phyloP scores from a whole-genome alignment of 192 early-diverging fungal genomes.

The Coemansia biformis region DNA sequence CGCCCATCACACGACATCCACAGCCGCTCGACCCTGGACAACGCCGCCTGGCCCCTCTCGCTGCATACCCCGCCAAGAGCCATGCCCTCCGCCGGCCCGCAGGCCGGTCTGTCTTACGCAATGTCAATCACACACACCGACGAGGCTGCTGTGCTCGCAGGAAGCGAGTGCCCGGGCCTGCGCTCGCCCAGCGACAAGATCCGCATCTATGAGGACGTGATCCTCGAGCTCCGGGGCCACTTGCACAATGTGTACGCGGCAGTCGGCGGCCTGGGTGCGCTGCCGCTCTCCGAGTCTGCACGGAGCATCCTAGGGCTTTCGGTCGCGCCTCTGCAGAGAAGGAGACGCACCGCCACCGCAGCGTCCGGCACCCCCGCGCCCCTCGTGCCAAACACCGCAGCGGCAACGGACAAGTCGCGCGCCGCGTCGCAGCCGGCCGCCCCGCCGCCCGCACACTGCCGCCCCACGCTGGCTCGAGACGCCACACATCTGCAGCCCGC shows the following conservation, averaged over 20 bases:
- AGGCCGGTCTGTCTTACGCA: too few relatives aligned
- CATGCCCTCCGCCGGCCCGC: too few relatives aligned
- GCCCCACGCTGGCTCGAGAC: too few relatives aligned
- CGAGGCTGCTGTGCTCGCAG: slow-evolving; percentile 1
- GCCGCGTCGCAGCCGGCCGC: not conserved
- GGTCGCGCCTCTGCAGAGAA: not conserved
- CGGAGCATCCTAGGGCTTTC: not conserved
- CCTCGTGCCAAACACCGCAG: too few relatives aligned
- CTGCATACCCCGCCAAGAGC: too few relatives aligned
- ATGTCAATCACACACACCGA: too few relatives aligned
- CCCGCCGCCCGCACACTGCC: not conserved
- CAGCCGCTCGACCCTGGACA: too few relatives aligned
- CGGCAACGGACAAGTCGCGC: not conserved
- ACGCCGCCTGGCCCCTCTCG: too few relatives aligned
- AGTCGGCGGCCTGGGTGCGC: slow-evolving; percentile 22
- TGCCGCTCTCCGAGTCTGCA: slow-evolving; percentile 18
- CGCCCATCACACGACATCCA: too few relatives aligned
- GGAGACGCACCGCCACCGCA: not conserved
- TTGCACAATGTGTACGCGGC: slow-evolving; percentile 19
- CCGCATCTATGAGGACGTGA: slow-evolving; percentile 8
- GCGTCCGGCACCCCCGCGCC: too few relatives aligned
- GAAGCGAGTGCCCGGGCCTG: slow-evolving; percentile 18
- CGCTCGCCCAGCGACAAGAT: slow-evolving; percentile 4
- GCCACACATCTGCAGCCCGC: too few relatives aligned
- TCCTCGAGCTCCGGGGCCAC: slow-evolving; percentile 22